Base-by-base conservation (phyloP, 2,329 filamentous ascomycete genomes). In the Westerdykella ornata region DNA sequence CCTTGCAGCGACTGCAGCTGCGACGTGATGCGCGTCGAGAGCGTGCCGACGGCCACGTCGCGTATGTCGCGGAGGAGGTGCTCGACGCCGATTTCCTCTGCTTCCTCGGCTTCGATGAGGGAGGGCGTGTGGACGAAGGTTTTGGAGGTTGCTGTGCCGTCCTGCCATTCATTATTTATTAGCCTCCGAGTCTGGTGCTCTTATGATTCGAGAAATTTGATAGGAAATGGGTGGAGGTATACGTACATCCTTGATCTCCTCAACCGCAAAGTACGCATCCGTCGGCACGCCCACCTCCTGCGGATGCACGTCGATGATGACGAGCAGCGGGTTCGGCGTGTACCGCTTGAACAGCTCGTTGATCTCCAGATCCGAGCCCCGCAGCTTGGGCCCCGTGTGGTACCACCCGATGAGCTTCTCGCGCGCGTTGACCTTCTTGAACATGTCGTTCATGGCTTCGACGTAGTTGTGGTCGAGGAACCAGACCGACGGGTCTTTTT, bases 371-470 rank as follows among this genome's bases (percentile, higher is more conserved):
- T 98, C 92, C 35, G 92, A 96, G 42, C 89, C 90, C 64, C 92
- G 82, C 61, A 98, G 77, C 76, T 97, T 98, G 30, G 92, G 92
- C 32, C 92, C 92, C 15, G 92, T 94, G 72, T 98, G 92, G 70
- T 98, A 98, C 92, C 92, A 98, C 63, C 92, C 92, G 77, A 98
- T 94, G 67, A 98, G 78, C 81, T 97, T 97, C 74, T 98, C 92
- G 51, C 87, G 78, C 47, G 92, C 92, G 73, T 98, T 98, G 76
- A 98, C 89, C 74, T 97, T 97, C 77, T 98, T 98, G 79, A 98
- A 98, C 92, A 98, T 98, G 70, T 97, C 92, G 72, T 92, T 94
- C 92, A 98, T 98, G 57, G 84, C 87, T 71, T 98, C 92, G 68
- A 98, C 86, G 63, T 96, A 98, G 78, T 97, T 97, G 77, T 98